Evolutionary conservation across 1,139 yeast species (phyloP).

Genomic region (Scheffersomyces stambukii): DNA sequence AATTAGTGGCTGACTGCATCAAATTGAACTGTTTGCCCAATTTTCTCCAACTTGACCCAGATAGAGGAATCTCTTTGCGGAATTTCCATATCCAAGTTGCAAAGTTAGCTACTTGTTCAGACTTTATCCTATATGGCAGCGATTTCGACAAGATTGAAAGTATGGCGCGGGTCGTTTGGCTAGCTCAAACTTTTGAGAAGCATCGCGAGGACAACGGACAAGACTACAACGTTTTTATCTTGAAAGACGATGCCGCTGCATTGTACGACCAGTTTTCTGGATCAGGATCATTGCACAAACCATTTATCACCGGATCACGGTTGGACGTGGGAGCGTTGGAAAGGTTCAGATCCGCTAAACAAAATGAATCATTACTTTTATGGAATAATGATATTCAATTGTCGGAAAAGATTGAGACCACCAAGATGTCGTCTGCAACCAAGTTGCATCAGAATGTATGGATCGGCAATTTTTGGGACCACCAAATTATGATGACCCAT

Average conservation of each 20-base stretch:
- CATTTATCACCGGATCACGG: slow-evolving; percentile 4
- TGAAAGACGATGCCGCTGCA: slow-evolving; percentile 7
- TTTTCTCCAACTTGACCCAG: slow-evolving; percentile 59
- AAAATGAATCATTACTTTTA: slow-evolving; percentile 6
- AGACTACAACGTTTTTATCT: slow-evolving; percentile 15
- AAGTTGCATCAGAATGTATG: slow-evolving; percentile 55
- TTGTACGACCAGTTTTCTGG: slow-evolving; percentile 3
- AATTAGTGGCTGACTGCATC: slow-evolving; percentile 41
- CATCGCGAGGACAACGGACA: slow-evolving; percentile 7
- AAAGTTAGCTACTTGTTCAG: slow-evolving; percentile 64
- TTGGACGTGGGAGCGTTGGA: no score
- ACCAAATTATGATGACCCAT: slow-evolving; percentile 31
- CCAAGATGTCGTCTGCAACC: slow-evolving; percentile 81
- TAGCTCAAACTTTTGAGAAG: slow-evolving; percentile 48
- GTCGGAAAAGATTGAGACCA: slow-evolving; percentile 76
- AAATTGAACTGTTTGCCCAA: slow-evolving; percentile 44
- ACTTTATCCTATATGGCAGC: slow-evolving; percentile 59
- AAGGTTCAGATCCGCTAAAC: no score
- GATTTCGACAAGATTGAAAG: slow-evolving; percentile 32
- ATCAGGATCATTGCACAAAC: slow-evolving; percentile 3
- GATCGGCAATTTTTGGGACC: slow-evolving; percentile 71
- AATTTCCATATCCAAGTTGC: slow-evolving; percentile 77
- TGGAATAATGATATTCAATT: slow-evolving; percentile 74
- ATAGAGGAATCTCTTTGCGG: slow-evolving; percentile 63
- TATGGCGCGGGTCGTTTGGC: slow-evolving; percentile 46